phyloP scores from a whole-genome alignment of 192 early-diverging fungal genomes.

The Coemansia sp. region DNA sequence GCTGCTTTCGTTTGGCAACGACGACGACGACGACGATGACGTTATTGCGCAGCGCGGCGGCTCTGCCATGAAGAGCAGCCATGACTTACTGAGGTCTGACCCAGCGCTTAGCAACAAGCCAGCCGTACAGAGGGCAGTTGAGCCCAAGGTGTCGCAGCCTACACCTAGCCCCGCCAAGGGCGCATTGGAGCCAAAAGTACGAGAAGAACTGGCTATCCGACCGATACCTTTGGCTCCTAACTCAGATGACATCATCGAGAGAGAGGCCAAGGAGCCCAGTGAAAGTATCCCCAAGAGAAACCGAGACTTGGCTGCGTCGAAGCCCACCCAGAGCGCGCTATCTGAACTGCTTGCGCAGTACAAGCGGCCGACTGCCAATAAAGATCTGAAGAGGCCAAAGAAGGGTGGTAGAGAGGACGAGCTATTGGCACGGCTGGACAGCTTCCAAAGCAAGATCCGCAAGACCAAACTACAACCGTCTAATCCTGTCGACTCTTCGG shows the following conservation, averaged over 20 bases:
- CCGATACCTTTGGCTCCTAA: conserved; percentile 9
- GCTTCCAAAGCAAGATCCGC: conserved; percentile 56
- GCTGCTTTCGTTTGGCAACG: conserved; percentile 90
- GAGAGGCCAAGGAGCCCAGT: neutral
- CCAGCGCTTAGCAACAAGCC: conserved; percentile 27
- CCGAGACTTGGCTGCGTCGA: neutral
- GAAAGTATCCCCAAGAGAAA: neutral
- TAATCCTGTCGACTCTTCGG: conserved; percentile 11
- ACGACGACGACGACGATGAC: conserved; percentile 63
- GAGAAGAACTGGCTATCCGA: neutral
- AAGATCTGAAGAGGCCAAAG: conserved; percentile 20
- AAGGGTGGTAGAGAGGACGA: conserved; percentile 48
- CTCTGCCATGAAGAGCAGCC: conserved; percentile 70
- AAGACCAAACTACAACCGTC: conserved; percentile 54
- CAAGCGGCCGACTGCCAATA: neutral
- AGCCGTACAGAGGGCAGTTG: conserved; percentile 2
- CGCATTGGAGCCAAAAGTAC: neutral
- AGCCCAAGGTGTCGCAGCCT: neutral
- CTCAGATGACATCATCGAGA: neutral
- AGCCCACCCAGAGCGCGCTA: neutral
- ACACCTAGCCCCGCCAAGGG: neutral
- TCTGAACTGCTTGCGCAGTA: conserved; percentile 26
- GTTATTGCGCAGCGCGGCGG: conserved; percentile 9
- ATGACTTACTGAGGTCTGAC: conserved; percentile 64
- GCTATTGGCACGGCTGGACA: conserved; percentile 50